These are phyloP conservation scores for Calonectria naviculata DNA, from an alignment of 2,329 filamentous ascomycete genomes.

Conservation along the genomic window DNA sequence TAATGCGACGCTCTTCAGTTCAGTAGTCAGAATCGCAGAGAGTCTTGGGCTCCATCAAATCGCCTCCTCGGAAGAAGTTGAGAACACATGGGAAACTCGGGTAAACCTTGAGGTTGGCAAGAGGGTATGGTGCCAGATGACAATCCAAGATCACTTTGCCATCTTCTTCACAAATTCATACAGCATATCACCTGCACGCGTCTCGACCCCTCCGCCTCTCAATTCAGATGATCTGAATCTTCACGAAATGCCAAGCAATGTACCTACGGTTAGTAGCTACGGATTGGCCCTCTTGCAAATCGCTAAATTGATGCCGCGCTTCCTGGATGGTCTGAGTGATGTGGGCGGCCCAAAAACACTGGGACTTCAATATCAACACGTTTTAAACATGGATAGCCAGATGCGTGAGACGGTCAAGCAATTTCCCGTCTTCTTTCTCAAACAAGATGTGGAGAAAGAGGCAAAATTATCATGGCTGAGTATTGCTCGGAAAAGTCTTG, in stretches of 20 bases:
- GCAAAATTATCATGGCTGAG: not conserved
- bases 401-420: not conserved
- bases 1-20: not conserved
- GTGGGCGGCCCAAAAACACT: not conserved
- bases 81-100: not conserved
- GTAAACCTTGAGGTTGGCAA: not conserved
- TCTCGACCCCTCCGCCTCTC: not conserved
- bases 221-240: not conserved
- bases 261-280: constrained; percentile 8
- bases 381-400: not conserved
- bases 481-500: constrained; percentile 2
- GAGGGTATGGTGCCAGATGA: constrained; percentile 6
- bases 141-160: constrained; percentile 16
- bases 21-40: not conserved
- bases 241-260: not conserved
- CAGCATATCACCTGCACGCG: not conserved
- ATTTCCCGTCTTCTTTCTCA: not conserved
- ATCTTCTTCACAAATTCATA: constrained; percentile 10
- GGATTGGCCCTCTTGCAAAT: not conserved
- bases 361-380: not conserved
- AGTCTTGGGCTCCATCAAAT: constrained; percentile 8
- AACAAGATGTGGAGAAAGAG: not conserved
- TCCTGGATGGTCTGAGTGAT: not conserved
- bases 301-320: constrained; percentile 5
- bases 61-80: not conserved